A percentile compares a stretch with the other conserved stretches of the same genome.
These are phyloP conservation scores for Tolypocladium tropicale DNA, from an alignment of 2,329 filamentous ascomycete species.

Conservation along the genomic window DNA sequence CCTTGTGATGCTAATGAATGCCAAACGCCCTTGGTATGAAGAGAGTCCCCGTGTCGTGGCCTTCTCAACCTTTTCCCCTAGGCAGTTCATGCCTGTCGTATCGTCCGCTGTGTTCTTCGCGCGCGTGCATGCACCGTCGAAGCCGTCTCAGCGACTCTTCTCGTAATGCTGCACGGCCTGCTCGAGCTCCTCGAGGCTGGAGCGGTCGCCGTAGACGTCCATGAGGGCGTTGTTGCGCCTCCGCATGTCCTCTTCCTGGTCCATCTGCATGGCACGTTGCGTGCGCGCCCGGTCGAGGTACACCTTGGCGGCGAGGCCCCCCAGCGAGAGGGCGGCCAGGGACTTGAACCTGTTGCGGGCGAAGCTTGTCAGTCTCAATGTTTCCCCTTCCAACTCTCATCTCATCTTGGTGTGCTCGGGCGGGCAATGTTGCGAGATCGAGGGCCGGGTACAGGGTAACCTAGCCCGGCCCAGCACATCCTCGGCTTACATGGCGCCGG, in stretches of 20 bases:
- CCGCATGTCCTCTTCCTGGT: conserved; percentile 23
- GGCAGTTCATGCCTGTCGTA: not conserved
- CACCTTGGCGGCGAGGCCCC: conserved; percentile 23
- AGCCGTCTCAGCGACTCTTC: conserved; percentile 10
- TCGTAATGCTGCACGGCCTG: conserved; percentile 37
- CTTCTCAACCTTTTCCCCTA: not conserved
- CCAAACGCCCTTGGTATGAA: not conserved
- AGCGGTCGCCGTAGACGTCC: conserved; percentile 39
- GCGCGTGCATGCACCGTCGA: not conserved
- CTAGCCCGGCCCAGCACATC: not conserved
- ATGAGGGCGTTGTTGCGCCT: conserved; percentile 31
- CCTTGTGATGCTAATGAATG: not conserved
- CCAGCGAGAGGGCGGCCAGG: conserved; percentile 18
- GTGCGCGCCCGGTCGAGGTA: conserved; percentile 18
- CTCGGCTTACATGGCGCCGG: not conserved
- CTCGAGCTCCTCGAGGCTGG: conserved; percentile 37
- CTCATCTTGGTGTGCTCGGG: too few species aligned
- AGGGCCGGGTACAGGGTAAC: not conserved
- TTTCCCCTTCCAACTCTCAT: not conserved
- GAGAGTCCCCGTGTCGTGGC: not conserved
- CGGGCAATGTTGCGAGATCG: too few species aligned
- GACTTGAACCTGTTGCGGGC: conserved; percentile 7
- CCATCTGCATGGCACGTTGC: conserved; percentile 17
- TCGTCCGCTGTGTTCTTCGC: too few species aligned
- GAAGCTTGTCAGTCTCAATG: not conserved